phyloP scores from a whole-genome alignment of 176 grass and related monocot genomes.

The Bonia amplexicaulis region DNA sequence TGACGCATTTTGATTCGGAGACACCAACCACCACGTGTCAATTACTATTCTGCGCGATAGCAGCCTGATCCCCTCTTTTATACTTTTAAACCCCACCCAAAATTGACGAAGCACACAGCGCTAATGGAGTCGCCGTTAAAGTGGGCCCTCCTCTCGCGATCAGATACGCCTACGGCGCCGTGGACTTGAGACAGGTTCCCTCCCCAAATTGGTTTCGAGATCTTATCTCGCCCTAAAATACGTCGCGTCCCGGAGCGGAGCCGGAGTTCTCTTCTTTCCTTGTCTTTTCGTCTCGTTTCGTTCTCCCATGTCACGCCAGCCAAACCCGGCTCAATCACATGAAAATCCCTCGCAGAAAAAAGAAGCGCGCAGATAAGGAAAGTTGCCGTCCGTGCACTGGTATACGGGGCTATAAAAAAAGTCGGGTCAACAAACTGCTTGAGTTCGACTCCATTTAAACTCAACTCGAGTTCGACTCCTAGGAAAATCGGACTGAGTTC shows the following conservation, averaged over 20 bases:
- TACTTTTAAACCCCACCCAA: not conserved
- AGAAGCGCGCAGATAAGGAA: no score
- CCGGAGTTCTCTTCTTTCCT: not conserved
- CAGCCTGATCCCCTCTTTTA: not conserved
- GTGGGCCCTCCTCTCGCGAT: not conserved
- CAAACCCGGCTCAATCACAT: not conserved
- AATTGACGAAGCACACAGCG: not conserved
- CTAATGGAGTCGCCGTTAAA: not conserved
- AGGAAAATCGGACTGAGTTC: no score
- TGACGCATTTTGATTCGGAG: no score
- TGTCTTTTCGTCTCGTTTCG: no score
- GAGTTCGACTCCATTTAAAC: no score
- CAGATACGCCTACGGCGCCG: slow-evolving; percentile 20
- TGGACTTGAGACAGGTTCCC: slow-evolving; percentile 19
- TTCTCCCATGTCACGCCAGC: not conserved
- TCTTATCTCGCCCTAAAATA: slow-evolving; percentile 24
- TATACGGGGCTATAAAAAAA: no score
- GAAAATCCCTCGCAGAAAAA: not conserved
- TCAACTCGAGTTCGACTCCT: no score
- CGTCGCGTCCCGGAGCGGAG: not conserved
- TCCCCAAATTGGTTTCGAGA: not conserved
- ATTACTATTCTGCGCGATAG: not conserved
- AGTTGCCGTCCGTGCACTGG: no score
- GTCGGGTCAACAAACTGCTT: no score
- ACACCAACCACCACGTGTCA: not conserved